These are phyloP conservation scores for Hypoxylon intermedium DNA, from an alignment of 495 filamentous ascomycete species.

Conservation along the genomic window DNA sequence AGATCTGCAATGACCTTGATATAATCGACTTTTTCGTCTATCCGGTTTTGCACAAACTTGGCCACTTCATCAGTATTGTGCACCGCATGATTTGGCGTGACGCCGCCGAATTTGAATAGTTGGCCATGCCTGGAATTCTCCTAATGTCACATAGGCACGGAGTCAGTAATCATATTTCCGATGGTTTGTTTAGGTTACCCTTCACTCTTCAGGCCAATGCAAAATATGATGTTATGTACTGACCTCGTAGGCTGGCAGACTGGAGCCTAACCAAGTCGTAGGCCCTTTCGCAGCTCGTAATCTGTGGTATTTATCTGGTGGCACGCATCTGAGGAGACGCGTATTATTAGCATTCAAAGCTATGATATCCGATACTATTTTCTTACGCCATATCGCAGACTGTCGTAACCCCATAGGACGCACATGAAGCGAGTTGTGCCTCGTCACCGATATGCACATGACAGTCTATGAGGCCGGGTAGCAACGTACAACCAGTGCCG, in stretches of 20 bases:
- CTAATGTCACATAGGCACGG: background rate
- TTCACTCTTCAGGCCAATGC: background rate
- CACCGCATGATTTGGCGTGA: conserved; percentile 31
- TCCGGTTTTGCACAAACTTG: conserved; percentile 43
- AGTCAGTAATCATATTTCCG: background rate
- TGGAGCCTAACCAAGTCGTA: conserved; percentile 21
- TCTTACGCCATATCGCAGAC: conserved; percentile 35
- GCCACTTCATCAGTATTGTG: conserved; percentile 37
- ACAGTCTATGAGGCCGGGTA: conserved; percentile 65
- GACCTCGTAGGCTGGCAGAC: conserved; percentile 32
- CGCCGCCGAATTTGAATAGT: conserved; percentile 17
- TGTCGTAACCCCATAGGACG: conserved; percentile 24
- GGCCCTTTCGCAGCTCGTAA: conserved; percentile 20
- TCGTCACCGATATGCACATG: conserved; percentile 62
- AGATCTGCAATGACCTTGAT: conserved; percentile 49
- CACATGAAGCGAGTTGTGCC: conserved; percentile 42
- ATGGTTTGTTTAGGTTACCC: background rate
- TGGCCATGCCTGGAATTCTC: conserved; percentile 30
- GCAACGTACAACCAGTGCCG: conserved; percentile 54
- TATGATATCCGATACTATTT: no score
- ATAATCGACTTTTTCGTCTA: conserved; percentile 44
- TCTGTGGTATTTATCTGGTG: conserved; percentile 16
- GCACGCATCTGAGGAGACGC: conserved; percentile 8
- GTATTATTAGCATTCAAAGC: no score
- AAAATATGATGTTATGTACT: conserved; percentile 1